Percentiles rank a stretch among this genome's conserved stretches.
Evolutionary conservation across 192 early-diverging fungal species (phyloP).

Genomic region (Ambispora gerdemannii): DNA sequence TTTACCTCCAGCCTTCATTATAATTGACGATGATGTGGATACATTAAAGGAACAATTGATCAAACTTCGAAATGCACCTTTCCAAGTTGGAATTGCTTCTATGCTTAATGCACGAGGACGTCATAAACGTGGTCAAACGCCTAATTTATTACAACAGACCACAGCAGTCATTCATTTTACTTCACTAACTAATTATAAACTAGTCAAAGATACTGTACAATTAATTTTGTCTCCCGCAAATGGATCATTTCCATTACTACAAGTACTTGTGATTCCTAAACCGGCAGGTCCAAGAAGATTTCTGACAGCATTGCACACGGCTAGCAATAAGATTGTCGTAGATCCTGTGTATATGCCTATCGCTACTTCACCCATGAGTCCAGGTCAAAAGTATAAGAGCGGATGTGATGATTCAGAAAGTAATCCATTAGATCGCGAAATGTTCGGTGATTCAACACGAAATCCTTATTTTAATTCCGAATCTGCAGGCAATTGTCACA

Average conservation of each 20-base stretch:
- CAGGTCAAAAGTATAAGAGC: slow-evolving; percentile 24
- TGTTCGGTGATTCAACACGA: slow-evolving; percentile 8
- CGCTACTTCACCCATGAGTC: slow-evolving; percentile 54
- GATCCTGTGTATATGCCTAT: slow-evolving; percentile 54
- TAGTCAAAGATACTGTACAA: slow-evolving; percentile 48
- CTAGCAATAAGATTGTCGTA: slow-evolving; percentile 49
- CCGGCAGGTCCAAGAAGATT: slow-evolving; percentile 59
- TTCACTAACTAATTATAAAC: slow-evolving; percentile 50
- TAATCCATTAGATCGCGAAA: slow-evolving; percentile 39
- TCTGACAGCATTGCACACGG: slow-evolving; percentile 56
- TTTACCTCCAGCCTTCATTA: slow-evolving; percentile 47
- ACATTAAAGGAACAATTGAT: slow-evolving; percentile 46
- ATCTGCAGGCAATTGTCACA: background rate
- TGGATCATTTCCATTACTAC: slow-evolving; percentile 36
- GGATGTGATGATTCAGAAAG: slow-evolving; percentile 35
- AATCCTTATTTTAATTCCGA: background rate
- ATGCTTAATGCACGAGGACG: slow-evolving; percentile 27
- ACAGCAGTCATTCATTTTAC: slow-evolving; percentile 59
- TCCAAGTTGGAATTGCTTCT: slow-evolving; percentile 24
- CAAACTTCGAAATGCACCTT: slow-evolving; percentile 36
- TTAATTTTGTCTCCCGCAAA: slow-evolving; percentile 31
- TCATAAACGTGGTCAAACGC: slow-evolving; percentile 30
- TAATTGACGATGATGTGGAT: slow-evolving; percentile 57
- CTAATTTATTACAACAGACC: slow-evolving; percentile 38
- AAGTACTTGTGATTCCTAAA: slow-evolving; percentile 59